A percentile compares a stretch with the other conserved stretches of the same genome.
phyloP scores from a whole-genome alignment of 495 filamentous ascomycete genomes.

The Penicillium herquei region DNA sequence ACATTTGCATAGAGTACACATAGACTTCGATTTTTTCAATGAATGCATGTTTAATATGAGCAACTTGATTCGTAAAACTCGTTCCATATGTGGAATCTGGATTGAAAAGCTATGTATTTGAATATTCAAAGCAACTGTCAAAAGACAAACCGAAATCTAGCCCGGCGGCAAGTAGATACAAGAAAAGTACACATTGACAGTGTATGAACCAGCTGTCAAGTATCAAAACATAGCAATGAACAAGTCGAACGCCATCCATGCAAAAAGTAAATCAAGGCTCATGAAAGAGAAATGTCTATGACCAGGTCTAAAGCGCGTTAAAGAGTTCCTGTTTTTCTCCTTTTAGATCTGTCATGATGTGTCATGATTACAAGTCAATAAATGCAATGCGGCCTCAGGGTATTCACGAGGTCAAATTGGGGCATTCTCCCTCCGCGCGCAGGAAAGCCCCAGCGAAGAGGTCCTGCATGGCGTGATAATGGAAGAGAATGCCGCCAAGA shows the following conservation, averaged over 20 bases:
- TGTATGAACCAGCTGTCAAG: too few species aligned
- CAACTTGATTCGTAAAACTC: not conserved
- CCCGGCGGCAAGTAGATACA: not conserved
- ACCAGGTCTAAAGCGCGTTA: not conserved
- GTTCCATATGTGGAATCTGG: not conserved
- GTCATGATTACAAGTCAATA: slow-evolving; percentile 10
- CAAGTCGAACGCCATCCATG: slow-evolving; percentile 20
- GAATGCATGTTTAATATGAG: too few species aligned
- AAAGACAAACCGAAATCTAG: not conserved
- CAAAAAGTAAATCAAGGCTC: not conserved
- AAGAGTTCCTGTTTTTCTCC: not conserved
- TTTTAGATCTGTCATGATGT: slow-evolving; percentile 7
- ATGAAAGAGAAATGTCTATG: slow-evolving; percentile 3
- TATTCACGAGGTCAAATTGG: slow-evolving; percentile 29
- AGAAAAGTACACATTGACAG: not conserved
- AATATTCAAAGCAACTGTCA: too few species aligned
- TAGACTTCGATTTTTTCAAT: not conserved
- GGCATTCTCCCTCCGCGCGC: slow-evolving; percentile 60
- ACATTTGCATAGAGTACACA: slow-evolving; percentile 1
- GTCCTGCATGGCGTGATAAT: slow-evolving; percentile 93
- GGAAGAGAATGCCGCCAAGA: slow-evolving; percentile 92
- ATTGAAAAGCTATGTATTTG: not conserved
- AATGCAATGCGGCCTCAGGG: not conserved
- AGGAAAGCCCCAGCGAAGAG: slow-evolving; percentile 86
- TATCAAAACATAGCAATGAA: not conserved